Percentiles rank a stretch among this genome's conserved stretches.
Evolutionary conservation across 352 stramenopile species (phyloP).

Genomic region (Pythium coloratum): DNA sequence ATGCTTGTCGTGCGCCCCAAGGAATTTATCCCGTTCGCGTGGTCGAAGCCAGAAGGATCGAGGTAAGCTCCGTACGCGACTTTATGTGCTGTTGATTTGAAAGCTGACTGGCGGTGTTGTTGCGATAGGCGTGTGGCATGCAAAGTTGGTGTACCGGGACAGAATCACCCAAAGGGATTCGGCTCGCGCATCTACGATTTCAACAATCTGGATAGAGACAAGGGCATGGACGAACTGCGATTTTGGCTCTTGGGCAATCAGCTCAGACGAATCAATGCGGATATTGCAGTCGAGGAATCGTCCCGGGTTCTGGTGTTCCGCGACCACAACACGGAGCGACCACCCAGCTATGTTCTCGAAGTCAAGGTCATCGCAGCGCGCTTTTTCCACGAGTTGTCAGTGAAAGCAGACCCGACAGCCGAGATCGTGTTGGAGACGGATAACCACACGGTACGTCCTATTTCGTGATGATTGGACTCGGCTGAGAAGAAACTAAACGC

Average conservation of each 20-base stretch:
- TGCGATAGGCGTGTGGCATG: conserved; percentile 66
- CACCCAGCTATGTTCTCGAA: conserved; percentile 74
- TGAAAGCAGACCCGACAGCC: conserved; percentile 57
- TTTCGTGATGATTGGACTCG: not conserved
- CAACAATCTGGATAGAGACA: conserved; percentile 77
- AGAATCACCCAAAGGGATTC: conserved; percentile 52
- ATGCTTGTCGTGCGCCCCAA: conserved; percentile 61
- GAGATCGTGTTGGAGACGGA: conserved; percentile 69
- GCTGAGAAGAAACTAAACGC: not conserved
- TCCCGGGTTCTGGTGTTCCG: conserved; percentile 83
- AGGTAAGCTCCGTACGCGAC: conserved; percentile 37
- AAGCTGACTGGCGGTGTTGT: conserved; percentile 7
- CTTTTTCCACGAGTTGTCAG: conserved; percentile 57
- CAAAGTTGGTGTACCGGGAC: conserved; percentile 48
- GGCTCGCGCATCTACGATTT: conserved; percentile 84
- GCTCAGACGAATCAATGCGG: conserved; percentile 59
- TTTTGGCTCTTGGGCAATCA: conserved; percentile 76
- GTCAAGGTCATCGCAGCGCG: conserved; percentile 83
- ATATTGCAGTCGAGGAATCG: conserved; percentile 77
- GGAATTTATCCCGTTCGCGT: conserved; percentile 81
- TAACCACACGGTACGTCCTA: conserved; percentile 45
- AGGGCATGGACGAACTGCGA: conserved; percentile 65
- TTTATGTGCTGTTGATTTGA: too few species aligned
- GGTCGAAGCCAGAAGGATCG: conserved; percentile 69
- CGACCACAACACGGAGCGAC: conserved; percentile 52